Percentiles rank a stretch among this genome's conserved stretches.
Evolutionary conservation across 169 alveolate species (phyloP).

Genomic region (Plasmodium gaboni): DNA sequence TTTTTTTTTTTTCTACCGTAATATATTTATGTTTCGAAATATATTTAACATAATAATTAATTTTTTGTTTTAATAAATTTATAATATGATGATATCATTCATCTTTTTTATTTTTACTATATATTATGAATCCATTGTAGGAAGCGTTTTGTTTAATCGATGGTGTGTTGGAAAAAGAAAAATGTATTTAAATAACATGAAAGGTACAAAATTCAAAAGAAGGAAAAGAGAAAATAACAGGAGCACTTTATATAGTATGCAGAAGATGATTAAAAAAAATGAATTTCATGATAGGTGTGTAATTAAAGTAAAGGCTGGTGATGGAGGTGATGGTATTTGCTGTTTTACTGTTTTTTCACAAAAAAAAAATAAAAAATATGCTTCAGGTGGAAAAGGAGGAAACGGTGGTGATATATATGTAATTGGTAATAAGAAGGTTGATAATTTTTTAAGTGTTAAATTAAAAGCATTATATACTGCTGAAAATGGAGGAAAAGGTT

Average conservation of each 20-base stretch:
- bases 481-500: conserved; percentile 87
- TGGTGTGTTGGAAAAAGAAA: conserved; percentile 3
- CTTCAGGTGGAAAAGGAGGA: conserved; percentile 97
- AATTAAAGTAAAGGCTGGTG: conserved; percentile 88
- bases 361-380: conserved; percentile 90
- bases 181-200: conserved; percentile 15
- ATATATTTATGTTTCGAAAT: no score
- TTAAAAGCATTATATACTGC: conserved; percentile 84
- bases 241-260: conserved; percentile 13
- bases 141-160: background rate
- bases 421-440: conserved; percentile 80
- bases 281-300: conserved; percentile 82
- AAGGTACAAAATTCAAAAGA: background rate
- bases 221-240: conserved; percentile 1
- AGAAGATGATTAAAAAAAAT: conserved; percentile 70
- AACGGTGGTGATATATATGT: conserved; percentile 93
- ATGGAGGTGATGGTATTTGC: conserved; percentile 92
- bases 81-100: no score
- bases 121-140: conserved; percentile 10
- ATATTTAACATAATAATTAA: no score
- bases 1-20: no score
- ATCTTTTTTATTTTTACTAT: conserved; percentile 7
- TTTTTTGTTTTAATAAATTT: no score
- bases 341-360: conserved; percentile 84
- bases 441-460: conserved; percentile 83